Evolutionary conservation across 2,329 filamentous ascomycete genomes (phyloP).

Genomic region (Clonostachys rosea): DNA sequence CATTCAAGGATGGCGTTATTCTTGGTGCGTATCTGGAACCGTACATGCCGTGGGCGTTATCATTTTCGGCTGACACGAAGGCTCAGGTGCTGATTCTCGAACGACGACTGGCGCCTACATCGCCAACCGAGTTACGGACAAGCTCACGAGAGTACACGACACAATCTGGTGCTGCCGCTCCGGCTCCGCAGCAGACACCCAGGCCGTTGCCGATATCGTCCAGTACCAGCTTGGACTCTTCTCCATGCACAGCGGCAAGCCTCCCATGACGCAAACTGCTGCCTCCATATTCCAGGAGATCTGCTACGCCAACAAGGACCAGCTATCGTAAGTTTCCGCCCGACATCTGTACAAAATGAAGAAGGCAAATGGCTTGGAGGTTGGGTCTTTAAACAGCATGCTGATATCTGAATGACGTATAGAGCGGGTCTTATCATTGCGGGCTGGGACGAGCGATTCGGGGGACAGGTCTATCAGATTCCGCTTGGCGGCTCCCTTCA

Average conservation of each 20-base stretch:
- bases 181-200: constrained; percentile 94
- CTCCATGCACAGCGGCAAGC: constrained; percentile 81
- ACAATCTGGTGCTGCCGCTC: constrained; percentile 99
- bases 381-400: no score
- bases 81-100: constrained; percentile 81
- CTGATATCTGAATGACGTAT: neutral
- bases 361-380: no score
- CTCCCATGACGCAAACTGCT: constrained; percentile 90
- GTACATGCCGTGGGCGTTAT: neutral
- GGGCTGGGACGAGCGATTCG: constrained; percentile 93
- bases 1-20: constrained; percentile 98
- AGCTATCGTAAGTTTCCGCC: constrained; percentile 65
- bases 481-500: constrained; percentile 94
- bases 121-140: constrained; percentile 98
- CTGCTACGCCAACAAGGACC: constrained; percentile 97
- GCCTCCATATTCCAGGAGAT: constrained; percentile 96
- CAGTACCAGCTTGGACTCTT: constrained; percentile 95
- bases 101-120: constrained; percentile 98
- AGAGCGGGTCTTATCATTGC: constrained; percentile 97
- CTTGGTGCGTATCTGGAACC: constrained; percentile 50
- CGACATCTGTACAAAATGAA: neutral
- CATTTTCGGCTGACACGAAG: constrained; percentile 7
- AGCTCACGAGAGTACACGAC: constrained; percentile 96
- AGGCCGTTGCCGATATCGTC: constrained; percentile 96
- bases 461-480: constrained; percentile 96